Base-by-base conservation (phyloP, 78 protist genomes). In the Guillardia theta region DNA sequence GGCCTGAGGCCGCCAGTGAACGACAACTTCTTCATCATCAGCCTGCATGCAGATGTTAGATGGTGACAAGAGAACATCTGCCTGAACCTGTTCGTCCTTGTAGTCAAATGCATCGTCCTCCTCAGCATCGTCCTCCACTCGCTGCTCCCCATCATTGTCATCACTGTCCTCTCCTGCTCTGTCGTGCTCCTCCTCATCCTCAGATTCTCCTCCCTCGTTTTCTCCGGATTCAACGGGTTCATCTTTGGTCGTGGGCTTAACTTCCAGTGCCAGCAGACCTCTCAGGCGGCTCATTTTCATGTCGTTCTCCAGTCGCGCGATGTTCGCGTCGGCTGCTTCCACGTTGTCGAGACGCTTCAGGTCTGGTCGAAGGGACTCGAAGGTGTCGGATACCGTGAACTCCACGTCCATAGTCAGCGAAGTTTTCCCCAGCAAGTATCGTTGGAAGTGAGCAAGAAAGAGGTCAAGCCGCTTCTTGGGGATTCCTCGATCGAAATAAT, bases 401-500 rank as follows among this genome's bases (percentile, higher is more conserved):
- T 78, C 90, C 53, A 78, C 33, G 50, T 78, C 90, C 90, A 78
- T 37, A 4, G 90, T 0, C 44, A 78, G 18, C 37, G 1, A 9
- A 10, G 10, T n/a, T 30, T 78, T 78, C 37, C 18, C 24, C 18
- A 43, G 15, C 50, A 78, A 18, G 90, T 78, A 78, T 4, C 90
- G 50, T 30, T 78, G 90, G 24, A 78, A 36, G 48, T 78, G 90
- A 30, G 90, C 90, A 36, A 78, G 45, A 48, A 78, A 78, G 90
- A 78, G 50, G 90, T 78, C 90, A 8, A 78, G 90, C 33, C 48
- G 33, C 83, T 70, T 70, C 83, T 70, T 70, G 10, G 83, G 22
- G 83, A 30, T 41, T 22, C 90, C 90, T 22, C 90, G 90, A 48
- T 78, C 90, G 90, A 78, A 78, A 48, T 78, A 78, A 48, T 78